Base-by-base conservation (phyloP, 1,284 basidiomycete species). In the Malassezia dermatis region DNA sequence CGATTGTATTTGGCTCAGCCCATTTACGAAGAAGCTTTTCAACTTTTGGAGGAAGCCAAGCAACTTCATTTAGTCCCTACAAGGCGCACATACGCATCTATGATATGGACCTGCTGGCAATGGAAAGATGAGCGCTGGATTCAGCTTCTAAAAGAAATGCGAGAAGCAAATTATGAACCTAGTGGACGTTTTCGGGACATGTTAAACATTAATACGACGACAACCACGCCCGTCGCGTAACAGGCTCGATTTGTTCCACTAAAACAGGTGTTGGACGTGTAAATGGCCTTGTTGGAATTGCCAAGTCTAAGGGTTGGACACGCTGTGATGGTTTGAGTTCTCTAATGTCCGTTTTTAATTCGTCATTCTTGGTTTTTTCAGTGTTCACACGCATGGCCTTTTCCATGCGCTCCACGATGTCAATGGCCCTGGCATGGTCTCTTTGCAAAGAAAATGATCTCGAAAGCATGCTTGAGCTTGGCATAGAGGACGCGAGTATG, bases 1-100 rank as follows among this genome's bases (percentile, higher is more conserved):
- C 46, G 66, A 13, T 48, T 69, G 21, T 56, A 60, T 47, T 31
- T 67, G 17, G 56, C 53, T 21, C 61, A 69, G 34, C 15, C 27
- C 17, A 43, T 41, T 17, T 71, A 67, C 56, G 63, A 68, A 8
- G 59, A 61, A 17, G 66, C 66, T 0, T 71, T 68, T 32, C 52
- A 44, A 0, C 57, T 65, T 31, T 57, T 71, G 30, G 63, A 71
- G 35, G 58, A 65, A 41, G 57, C 61, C 30, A 68, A 71, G 41
- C 32, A 45, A 2, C 55, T 56, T 7, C 44, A 21, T 2, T 32
- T 65, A 6, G 34, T 46, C 0, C 68, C 68, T 0, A 64, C 63
- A 37, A 47, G 60, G 4, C 60, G 61, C 41, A 62, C 53, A 24
- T 71, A 69, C 49, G 65, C 65, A 19, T 56, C 60, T 6, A 40